Base-by-base conservation (phyloP, 2,329 filamentous ascomycete species). In the Xylaria sp. region DNA sequence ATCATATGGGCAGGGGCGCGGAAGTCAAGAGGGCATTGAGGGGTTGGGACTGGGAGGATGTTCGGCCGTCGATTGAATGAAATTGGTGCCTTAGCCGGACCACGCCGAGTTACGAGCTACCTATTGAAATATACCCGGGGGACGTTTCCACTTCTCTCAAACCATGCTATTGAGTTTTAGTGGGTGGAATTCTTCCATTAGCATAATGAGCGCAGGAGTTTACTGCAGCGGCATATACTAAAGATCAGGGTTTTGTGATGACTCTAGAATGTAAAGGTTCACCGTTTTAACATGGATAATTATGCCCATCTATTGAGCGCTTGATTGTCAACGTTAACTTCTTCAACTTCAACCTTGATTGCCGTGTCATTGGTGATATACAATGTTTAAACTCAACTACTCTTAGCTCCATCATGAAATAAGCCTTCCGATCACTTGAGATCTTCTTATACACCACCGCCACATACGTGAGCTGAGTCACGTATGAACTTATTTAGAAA, bases 61-160 rank as follows among this genome's bases (percentile, higher is more conserved):
- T 58, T 23, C 55, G 21, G 55, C 37, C 37, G 6, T 58, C 55
- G 5, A 47, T 58, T 47, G 55, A 58, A 27, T 3, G 18, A 6
- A 9, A 16, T 25, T 21, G 25, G 5, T 25, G 5, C 21, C 12
- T 25, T 25, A 4, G n/a, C 23, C 42, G 5, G 21, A 25, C 32
- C 35, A 16, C 5, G 8, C 3, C 3, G 23, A 13, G n/a, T n/a
- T 21, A 5, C 8, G 37, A 44, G 6, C 8, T 2, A 3, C 2
- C 9, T 21, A 4, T 25, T n/a, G 2, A 27, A 29, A 18, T 21
- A 57, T 25, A 0, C 23, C 5, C 13, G 12, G 27, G 21, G 8
- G 13, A 8, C 27, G 21, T 8, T 16, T 42, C 35, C 21, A 21
- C 5, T 8, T 42, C 21, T 27, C 5, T n/a, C 13, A 13, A 13